Evolutionary conservation across 768 basidiomycete genomes (phyloP).

Genomic region (Suillus paluster): DNA sequence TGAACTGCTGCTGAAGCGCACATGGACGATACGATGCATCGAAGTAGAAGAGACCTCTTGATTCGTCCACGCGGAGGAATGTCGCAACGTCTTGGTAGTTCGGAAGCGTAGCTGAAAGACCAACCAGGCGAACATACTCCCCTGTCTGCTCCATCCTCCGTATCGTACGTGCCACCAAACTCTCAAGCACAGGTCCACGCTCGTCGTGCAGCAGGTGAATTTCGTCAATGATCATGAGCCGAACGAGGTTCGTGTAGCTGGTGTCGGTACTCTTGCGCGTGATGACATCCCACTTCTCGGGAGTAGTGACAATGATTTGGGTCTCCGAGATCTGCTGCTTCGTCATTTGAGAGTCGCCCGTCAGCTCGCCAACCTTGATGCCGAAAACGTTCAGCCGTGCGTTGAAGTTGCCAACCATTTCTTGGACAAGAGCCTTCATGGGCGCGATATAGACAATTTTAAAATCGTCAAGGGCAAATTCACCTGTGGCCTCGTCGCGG

Average conservation of each 20-base stretch:
- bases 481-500: slow-evolving; percentile 79
- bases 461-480: slow-evolving; percentile 86
- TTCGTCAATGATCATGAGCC: slow-evolving; percentile 97
- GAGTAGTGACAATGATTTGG: slow-evolving; percentile 97
- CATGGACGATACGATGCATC: slow-evolving; percentile 94
- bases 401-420: slow-evolving; percentile 96
- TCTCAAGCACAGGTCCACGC: slow-evolving; percentile 95
- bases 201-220: slow-evolving; percentile 98
- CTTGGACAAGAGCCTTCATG: slow-evolving; percentile 99
- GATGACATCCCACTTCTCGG: slow-evolving; percentile 99
- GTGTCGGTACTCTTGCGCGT: slow-evolving; percentile 98
- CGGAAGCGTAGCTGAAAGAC: slow-evolving; percentile 95
- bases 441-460: slow-evolving; percentile 98
- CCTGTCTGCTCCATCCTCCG: slow-evolving; percentile 92
- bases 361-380: slow-evolving; percentile 92
- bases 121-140: slow-evolving; percentile 93
- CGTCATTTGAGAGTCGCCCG: slow-evolving; percentile 97
- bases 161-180: slow-evolving; percentile 87
- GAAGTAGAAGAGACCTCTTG: slow-evolving; percentile 95
- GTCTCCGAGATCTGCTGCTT: slow-evolving; percentile 97
- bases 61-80: slow-evolving; percentile 92
- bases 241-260: slow-evolving; percentile 94
- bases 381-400: slow-evolving; percentile 71
- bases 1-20: slow-evolving; percentile 93
- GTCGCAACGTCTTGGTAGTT: slow-evolving; percentile 98